Conservation (phyloP, 208 protist species). For the Entamoeba nuttalli region DNA sequence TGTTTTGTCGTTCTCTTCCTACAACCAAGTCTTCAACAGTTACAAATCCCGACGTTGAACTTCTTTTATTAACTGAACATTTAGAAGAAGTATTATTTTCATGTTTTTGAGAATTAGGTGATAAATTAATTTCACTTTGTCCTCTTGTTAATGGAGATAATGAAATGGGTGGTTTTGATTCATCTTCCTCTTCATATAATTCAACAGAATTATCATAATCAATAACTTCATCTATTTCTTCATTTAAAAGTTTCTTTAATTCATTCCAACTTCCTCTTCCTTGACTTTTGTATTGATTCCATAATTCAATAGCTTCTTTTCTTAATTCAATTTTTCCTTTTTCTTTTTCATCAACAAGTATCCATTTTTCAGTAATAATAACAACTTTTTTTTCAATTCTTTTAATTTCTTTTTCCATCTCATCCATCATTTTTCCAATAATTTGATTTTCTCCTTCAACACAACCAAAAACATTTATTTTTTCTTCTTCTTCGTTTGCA, state of each 20-base stretch:
- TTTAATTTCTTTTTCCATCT: not conserved
- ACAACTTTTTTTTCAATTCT: not conserved
- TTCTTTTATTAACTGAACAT: too few species aligned
- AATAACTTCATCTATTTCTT: not conserved
- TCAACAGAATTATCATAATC: not conserved
- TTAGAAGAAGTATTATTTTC: too few species aligned
- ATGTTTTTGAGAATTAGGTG: too few species aligned
- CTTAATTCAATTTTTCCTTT: not conserved
- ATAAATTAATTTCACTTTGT: too few species aligned
- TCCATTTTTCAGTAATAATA: not conserved
- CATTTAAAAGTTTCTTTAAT: not conserved
- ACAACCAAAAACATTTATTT: not conserved
- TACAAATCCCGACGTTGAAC: too few species aligned
- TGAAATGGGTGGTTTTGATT: too few species aligned
- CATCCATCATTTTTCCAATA: not conserved
- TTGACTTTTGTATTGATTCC: not conserved
- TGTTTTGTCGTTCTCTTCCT: not conserved
- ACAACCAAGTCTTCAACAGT: not conserved
- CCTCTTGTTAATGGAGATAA: too few species aligned
- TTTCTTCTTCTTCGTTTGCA: not conserved
- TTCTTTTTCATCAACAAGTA: not conserved
- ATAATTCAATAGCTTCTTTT: not conserved
- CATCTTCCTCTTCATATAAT: not conserved
- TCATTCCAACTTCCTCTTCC: not conserved
- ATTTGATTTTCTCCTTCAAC: not conserved